Evolutionary conservation across 495 filamentous ascomycete species (phyloP), one percentile per base, ranked within the genome.

Genomic region (Aspergillus olivimuriae): DNA sequence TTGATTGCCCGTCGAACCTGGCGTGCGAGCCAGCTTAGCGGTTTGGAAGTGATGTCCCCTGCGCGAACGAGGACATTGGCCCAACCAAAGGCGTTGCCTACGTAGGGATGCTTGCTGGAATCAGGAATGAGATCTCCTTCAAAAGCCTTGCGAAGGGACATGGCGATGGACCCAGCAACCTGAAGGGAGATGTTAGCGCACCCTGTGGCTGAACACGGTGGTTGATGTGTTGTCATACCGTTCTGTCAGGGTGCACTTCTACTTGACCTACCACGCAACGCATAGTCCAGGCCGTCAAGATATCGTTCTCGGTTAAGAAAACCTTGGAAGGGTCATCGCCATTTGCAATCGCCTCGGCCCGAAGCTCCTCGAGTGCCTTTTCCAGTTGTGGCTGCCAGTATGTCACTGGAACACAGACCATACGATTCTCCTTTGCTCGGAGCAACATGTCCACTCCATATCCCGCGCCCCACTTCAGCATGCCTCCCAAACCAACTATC

Each of bases 21-120:
- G 11, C 60, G 56, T 15, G 73, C 70, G 2, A 62, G 46, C 48
- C 53, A 61, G 48, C 63, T 66, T 3, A 72, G 44, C n/a, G 70
- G 70, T 46, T 66, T 68, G 17, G 44, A 35, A 8, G 53, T 30
- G 11, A 72, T 50, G 4, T 71, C 61, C 3, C 52, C 52, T 1
- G 56, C 65, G 3, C 47, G 50, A 10, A 66, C 44, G 3, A 72
- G 55, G 17, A 58, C 58, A 34, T 61, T 59, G 30, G 57, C 55
- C 53, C 50, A 57, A 28, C 53, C 53, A 16, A 51, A 57, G 26
- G 53, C 53, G 28, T 57, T 57, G 3, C 53, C 53, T 20, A 57
- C 47, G 41, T 57, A 53, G 1, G 53, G 22, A 38, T 52, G 21
- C 44, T 47, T 17, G 26, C 41, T 0, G 56, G 68, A 43, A 56